Evolutionary conservation across 2,329 filamentous ascomycete genomes (phyloP).

Genomic region (Byssochlamys sp.): DNA sequence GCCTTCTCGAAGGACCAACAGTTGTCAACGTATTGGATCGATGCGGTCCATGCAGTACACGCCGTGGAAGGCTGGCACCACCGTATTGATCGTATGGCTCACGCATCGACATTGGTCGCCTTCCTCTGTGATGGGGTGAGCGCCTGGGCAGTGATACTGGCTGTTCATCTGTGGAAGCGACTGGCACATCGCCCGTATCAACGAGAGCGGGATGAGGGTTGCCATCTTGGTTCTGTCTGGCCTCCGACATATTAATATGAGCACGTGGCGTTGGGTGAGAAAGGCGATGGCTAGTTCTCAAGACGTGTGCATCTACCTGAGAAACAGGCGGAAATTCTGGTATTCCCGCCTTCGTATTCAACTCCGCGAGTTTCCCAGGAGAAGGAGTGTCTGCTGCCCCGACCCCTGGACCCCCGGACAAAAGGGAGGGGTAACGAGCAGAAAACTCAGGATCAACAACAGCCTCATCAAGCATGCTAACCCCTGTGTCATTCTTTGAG

Average conservation of each 20-base stretch:
- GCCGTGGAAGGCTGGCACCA: not conserved
- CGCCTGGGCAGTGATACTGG: not conserved
- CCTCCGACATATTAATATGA: not conserved
- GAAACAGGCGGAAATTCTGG: constrained; percentile 28
- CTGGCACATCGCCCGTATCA: not conserved
- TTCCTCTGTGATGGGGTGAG: not conserved
- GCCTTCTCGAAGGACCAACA: constrained; percentile 14
- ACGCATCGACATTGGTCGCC: not conserved
- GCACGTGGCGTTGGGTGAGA: not conserved
- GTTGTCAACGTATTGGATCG: constrained; percentile 17
- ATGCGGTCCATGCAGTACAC: constrained; percentile 5
- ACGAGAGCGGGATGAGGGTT: not conserved
- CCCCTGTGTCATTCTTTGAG: not conserved
- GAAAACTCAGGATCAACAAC: constrained; percentile 22
- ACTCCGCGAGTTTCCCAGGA: constrained; percentile 10
- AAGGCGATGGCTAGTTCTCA: constrained; percentile 14
- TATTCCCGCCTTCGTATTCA: constrained; percentile 16
- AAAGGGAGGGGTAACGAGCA: constrained; percentile 26
- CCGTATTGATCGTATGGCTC: not conserved
- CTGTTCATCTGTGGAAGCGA: not conserved
- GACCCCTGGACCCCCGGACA: constrained; percentile 10
- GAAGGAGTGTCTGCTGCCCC: constrained; percentile 1
- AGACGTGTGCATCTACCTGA: constrained; percentile 26
- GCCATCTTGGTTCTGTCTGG: not conserved
- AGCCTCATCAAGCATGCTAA: constrained; percentile 22